Evolutionary conservation across 2,329 filamentous ascomycete species (phyloP).

Genomic region (Diaporthe aspalathi): DNA sequence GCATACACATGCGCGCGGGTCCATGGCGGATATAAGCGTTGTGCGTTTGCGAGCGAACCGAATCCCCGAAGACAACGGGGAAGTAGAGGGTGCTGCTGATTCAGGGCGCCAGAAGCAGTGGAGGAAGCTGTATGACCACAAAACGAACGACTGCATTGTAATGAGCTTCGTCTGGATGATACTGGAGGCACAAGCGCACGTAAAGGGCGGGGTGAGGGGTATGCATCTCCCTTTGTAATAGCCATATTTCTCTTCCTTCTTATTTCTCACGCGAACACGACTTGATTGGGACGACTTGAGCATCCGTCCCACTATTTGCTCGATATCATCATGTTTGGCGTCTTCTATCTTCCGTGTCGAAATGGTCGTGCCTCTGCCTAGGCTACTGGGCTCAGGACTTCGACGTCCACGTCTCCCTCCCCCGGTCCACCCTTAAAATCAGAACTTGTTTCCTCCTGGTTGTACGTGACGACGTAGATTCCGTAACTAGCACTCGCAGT

Average conservation of each 20-base stretch:
- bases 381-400: too few relatives aligned
- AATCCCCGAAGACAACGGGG: not conserved
- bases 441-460: too few relatives aligned
- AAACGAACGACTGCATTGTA: constrained; percentile 17
- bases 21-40: not conserved
- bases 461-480: too few relatives aligned
- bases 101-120: not conserved
- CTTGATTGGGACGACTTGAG: not conserved
- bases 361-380: too few relatives aligned
- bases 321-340: too few relatives aligned
- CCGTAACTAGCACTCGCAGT: too few relatives aligned
- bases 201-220: constrained; percentile 1
- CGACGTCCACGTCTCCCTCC: too few relatives aligned
- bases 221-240: constrained; percentile 22
- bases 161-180: constrained; percentile 22
- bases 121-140: not conserved
- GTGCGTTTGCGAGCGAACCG: not conserved
- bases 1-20: not conserved
- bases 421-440: too few relatives aligned
- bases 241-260: not conserved
- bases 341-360: too few relatives aligned
- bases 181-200: constrained; percentile 1
- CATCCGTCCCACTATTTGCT: not conserved
- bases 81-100: not conserved
- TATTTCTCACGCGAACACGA: constrained; percentile 27